Base-by-base conservation (phyloP, 163 green algal genomes). In the Coccomyxa subellipsoidea region DNA sequence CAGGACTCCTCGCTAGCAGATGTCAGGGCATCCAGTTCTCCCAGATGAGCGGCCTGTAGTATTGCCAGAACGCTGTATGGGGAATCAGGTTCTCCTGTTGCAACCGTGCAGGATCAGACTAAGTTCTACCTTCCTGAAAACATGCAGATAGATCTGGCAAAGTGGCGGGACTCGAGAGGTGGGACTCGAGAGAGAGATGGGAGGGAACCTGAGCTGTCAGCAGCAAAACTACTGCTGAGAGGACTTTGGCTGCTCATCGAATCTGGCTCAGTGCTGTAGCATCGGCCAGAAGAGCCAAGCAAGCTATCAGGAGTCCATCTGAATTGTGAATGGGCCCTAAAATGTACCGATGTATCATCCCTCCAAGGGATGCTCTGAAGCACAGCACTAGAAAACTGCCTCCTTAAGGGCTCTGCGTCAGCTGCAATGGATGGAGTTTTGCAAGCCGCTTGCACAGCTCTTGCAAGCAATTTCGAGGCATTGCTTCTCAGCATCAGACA, bases 1-100 rank as follows among this genome's bases (percentile, higher is more conserved):
- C 87, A 92, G 2, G 73, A 73, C 0, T 81, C 84, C 37, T 89
- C 86, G 0, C 36, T 37, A 0, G 89, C 86, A 7, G 71, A 39
- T 7, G 54, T 72, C 73, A 90, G 80, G 4, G 85, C 85, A 25
- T 80, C 85, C 0, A 38, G 39, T 72, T 93, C 90, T 9, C 78
- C 85, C 9, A 76, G 54, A 5, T 73, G 54, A 0, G 88, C 78
- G 7, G 89, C 83, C 8, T 79, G 39, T 36, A 89, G 69, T 15
- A 92, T 83, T 32, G 71, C 69, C 12, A 40, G 6, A 39, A 40
- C 3, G 84, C 79, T 83, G 37, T 40, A 35, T 37, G 31, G 36
- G 8, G 36, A 36, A 32, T 66, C 34, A 59, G 47, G 15, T 27
- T 59, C 47, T 27, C 47, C 47, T 59, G 47, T 59, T 1, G n/a